Evolutionary conservation across 192 early-diverging fungal genomes (phyloP), one percentile per base, ranked within the genome.

Genomic region (Jimgerdemannia lactiflua): DNA sequence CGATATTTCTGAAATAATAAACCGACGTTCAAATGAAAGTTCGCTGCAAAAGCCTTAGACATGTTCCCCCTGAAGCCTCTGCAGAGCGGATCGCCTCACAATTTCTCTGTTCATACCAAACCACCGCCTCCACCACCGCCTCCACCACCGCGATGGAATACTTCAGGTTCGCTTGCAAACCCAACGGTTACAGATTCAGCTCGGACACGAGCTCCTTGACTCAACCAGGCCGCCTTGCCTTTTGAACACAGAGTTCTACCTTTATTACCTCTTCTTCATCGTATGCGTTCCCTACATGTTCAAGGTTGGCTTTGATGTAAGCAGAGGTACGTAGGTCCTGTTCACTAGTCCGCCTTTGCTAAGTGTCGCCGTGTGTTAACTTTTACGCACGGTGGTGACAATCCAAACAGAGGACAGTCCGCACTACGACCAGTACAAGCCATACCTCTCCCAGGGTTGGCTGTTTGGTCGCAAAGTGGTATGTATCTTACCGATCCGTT

Each of bases 231-330:
- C 29, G 29, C 29, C 29, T 29, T 29, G 40, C 67, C 9, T 29
- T 68, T 69, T n/a, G 3, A 39, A 3, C 10, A 54, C 73, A 40
- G 94, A 95, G 80, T 95, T 96, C 83, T 91, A 91, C 77, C 43
- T 89, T 39, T 94, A 95, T 79, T 94, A 93, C 74, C 54, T 90
- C 43, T 67, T 85, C 29, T 90, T 94, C 67, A 54, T 79, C 20
- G 74, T 86, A 3, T 81, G 82, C 2, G 77, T 96, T 9, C 80
- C 91, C 3, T 86, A 85, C 70, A 93, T 94, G 93, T 83, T 89
- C 42, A 86, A 89, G 69, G 86, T 89, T 0, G 86, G 85, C 73
- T 86, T 86, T 71, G 74, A 81, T 71, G 83, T 76, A 43, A 88
- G 80, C 77, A 86, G 78, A 71, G 89, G 87, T 91, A 86, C 17